Evolutionary conservation across 495 filamentous ascomycete genomes (phyloP), one percentile per base, ranked within the genome.

Genomic region (Parmelia sp.): DNA sequence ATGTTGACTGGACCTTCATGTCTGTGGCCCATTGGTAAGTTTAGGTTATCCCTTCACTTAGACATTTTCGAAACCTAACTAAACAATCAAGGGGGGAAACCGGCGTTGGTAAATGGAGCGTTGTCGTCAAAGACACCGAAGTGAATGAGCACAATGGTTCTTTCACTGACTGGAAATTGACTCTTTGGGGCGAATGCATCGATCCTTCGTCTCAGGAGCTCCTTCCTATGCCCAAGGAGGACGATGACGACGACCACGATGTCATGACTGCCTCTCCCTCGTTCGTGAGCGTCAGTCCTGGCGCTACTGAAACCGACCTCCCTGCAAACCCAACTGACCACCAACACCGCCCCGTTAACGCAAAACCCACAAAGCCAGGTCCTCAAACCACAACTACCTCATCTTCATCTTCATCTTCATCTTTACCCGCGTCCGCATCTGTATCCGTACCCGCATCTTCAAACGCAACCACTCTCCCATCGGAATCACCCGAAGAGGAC

Each of bases 1-100:
- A 97, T 71, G 79, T 85, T 44, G 91, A 98, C 77, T 98, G 94
- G 94, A 96, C 94, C 2, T 98, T 98, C 68, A 97, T 97, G 94
- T 91, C 85, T 64, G 95, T 98, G 57, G 91, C 86, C 70, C 95
- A 98, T 73, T 98, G 91, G 91, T 94, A 82, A 75, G 49, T 33
- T 64, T 25, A 17, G 21, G 31, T 31, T 58, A 27, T 17, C 33
- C 14, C 31, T 45, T 39, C 37, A 58, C 66, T 72, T 61, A 72
- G 56, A 62, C 47, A 23, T 29, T 1, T 21, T 39, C 4, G 12
- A 40, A n/a, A 29, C 0, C 29, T 8, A 19, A 17, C 59, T 1
- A 44, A 37, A 25, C 35, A 57, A n/a, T 59, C 4, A 63, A 94
- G 90, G 91, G 95, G 93, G 58, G 94, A 97, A 77, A 83, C 84